A percentile compares a stretch with the other conserved stretches of the same genome.
phyloP scores from a whole-genome alignment of 441 rosid species.

The Gossypium aridum region DNA sequence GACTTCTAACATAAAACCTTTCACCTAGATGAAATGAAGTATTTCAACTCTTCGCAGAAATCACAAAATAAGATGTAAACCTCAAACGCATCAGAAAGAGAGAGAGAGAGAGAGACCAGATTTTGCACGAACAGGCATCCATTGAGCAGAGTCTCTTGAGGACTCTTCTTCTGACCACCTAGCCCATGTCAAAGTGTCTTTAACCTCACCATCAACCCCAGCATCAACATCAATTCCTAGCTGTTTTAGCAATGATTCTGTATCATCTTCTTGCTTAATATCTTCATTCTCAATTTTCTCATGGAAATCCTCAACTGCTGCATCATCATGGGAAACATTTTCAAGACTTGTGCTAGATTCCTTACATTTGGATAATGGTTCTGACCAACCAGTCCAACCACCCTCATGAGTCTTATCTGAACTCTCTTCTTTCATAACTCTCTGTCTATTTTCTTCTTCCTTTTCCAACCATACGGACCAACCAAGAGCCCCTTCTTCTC shows the following conservation, averaged over 20 bases:
- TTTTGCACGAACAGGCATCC: conserved; percentile 79
- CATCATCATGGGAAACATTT: conserved; percentile 23
- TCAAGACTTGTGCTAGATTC: conserved; percentile 31
- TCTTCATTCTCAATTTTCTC: conserved; percentile 52
- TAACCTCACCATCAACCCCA: conserved; percentile 54
- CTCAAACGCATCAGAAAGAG: background rate
- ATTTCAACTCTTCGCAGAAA: background rate
- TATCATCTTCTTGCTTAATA: conserved; percentile 63
- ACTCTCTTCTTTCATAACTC: conserved; percentile 52
- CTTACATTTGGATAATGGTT: conserved; percentile 41
- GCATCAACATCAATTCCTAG: conserved; percentile 74
- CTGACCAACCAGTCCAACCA: conserved; percentile 98
- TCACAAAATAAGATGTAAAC: background rate
- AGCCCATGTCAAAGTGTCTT: conserved; percentile 76
- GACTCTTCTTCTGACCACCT: conserved; percentile 86
- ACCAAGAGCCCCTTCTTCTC: conserved; percentile 90
- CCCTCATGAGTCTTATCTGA: conserved; percentile 52
- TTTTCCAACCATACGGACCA: conserved; percentile 90
- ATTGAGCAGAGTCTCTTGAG: conserved; percentile 62
- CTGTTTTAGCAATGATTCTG: conserved; percentile 73
- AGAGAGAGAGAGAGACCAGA: conserved; percentile 37
- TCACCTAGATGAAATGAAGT: background rate
- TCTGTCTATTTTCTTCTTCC: conserved; percentile 87
- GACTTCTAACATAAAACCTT: background rate
- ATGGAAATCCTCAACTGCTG: conserved; percentile 28